These are phyloP conservation scores for Paulownia fortunei DNA, from an alignment of 257 asterid species.

Conservation along the genomic window DNA sequence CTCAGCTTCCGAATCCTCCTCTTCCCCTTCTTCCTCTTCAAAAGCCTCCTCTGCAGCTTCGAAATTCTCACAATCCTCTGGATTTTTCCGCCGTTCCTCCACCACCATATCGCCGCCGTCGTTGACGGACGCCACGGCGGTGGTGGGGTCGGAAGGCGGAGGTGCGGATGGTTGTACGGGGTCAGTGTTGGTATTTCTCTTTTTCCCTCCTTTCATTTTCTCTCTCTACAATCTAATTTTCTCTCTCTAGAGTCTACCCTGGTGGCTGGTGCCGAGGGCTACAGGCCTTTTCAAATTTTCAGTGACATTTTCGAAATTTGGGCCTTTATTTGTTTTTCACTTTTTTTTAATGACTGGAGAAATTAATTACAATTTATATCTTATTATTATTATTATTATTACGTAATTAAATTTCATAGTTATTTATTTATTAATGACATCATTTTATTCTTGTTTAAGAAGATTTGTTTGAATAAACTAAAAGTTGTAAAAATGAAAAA, in stretches of 20 bases:
- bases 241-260: slow-evolving; percentile 41
- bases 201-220: slow-evolving; percentile 53
- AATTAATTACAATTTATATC: not conserved
- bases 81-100: slow-evolving; percentile 22
- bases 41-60: slow-evolving; percentile 39
- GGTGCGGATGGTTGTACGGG: slow-evolving; percentile 32
- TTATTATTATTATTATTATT: too few relatives aligned
- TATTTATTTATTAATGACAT: too few relatives aligned
- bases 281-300: slow-evolving; percentile 26
- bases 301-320: slow-evolving; percentile 34
- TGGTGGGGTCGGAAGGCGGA: slow-evolving; percentile 36
- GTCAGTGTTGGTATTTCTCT: slow-evolving; percentile 39
- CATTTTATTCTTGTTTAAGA: too few relatives aligned
- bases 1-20: slow-evolving; percentile 48
- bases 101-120: slow-evolving; percentile 29
- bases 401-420: too few relatives aligned
- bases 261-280: slow-evolving; percentile 26
- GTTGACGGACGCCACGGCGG: slow-evolving; percentile 1
- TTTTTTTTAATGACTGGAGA: not conserved
- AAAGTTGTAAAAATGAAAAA: too few relatives aligned
- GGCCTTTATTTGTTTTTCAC: not conserved
- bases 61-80: slow-evolving; percentile 35
- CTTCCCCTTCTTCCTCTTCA: slow-evolving; percentile 49
- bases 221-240: slow-evolving; percentile 25
- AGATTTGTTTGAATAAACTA: too few relatives aligned